Evolutionary conservation across 345 rosid species (phyloP), one percentile per base, ranked within the genome.

Genomic region (Noccaea bulbosa): DNA sequence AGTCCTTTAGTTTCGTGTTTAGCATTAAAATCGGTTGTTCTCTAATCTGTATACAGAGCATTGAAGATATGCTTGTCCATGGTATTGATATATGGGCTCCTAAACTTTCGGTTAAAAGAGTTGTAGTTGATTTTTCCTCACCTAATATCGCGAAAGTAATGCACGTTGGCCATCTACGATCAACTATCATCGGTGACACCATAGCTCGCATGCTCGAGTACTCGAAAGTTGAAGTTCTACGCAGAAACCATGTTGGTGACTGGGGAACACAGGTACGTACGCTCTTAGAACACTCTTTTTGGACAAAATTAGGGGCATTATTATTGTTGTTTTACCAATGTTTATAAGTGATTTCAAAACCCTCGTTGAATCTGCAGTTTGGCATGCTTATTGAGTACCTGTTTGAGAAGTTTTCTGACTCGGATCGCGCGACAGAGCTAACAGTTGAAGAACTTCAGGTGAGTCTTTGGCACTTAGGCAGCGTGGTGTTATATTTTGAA

Each of bases 211-310:
- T 39, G 43, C 43, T 39, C 12, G 43, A 37, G 40, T 38, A 38
- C 41, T 38, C 6, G 5, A 40, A 40, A 11, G 44, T 40, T 40
- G 44, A 40, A 40, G 44, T 40, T 11, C 44, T 40, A 40, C 44
- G 44, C n/a, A 39, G 44, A 11, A 39, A 39, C 44, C 44, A 39
- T 11, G 91, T 85, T 71, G 85, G 95, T 65, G 97, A 91, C 43
- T 91, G 97, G 92, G 91, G 95, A 46, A 88, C 95, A 51, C 97
- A 91, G 89, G 97, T 91, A n/a, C n/a, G n/a, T 91, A 67, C 53
- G 0, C 40, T 37, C 40, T 30, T 22, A 15, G 24, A 51, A 24
- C 17, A 14, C 16, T 5, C 7, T 33, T 4, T 33, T 12, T 39
- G 5, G 11, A 9, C 12, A 10, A 39, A 39, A 39, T 6, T 11